Evolutionary conservation across 495 filamentous ascomycete genomes (phyloP), one percentile per base, ranked within the genome.

Genomic region (Penicillium verhagenii): DNA sequence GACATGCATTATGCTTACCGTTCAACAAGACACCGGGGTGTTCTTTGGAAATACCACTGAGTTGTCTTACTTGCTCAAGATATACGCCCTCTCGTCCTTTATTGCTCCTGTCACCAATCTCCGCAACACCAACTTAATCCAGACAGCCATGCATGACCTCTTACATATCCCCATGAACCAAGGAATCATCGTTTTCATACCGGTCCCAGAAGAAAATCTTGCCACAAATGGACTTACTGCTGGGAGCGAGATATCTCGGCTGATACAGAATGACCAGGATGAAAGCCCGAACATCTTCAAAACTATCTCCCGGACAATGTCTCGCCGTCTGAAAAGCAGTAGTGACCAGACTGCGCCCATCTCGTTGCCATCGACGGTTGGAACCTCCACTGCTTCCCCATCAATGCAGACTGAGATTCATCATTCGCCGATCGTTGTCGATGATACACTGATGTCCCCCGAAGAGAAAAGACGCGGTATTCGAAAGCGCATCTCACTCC

Each of bases 71-170:
- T 77, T 86, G 40, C 71, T 96, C 58, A 90, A 88, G 49, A 82
- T 97, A 33, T 86, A 79, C 50, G 84, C 90, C 3, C 78, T 94
- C 14, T 79, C 86, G 0, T 78, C 72, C 2, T 75, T 88, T 48
- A 73, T 96, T 29, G 84, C 83, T 19, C 86, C 91, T 0, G 81
- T 86, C 3, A 90, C 83, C 33, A 97, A 96, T 70, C 89, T 88
- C 45, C 85, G 91, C 35, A 92, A 91, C 70, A 85, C 90, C 3
- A 78, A 74, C n/a, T 69, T 96, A 35, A 81, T 94, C 13, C 85
- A 91, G 58, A 72, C 72, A 2, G 86, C 84, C 61, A 73, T 97
- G 58, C 74, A 84, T 14, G 84, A 88, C 7, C 71, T 83, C 4
- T 72, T 96, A 7, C 81, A 83, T 2, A 89, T 96, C 11, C 31